Evolutionary conservation across 768 basidiomycete genomes (phyloP).

Genomic region (Macrocybe gigantea): DNA sequence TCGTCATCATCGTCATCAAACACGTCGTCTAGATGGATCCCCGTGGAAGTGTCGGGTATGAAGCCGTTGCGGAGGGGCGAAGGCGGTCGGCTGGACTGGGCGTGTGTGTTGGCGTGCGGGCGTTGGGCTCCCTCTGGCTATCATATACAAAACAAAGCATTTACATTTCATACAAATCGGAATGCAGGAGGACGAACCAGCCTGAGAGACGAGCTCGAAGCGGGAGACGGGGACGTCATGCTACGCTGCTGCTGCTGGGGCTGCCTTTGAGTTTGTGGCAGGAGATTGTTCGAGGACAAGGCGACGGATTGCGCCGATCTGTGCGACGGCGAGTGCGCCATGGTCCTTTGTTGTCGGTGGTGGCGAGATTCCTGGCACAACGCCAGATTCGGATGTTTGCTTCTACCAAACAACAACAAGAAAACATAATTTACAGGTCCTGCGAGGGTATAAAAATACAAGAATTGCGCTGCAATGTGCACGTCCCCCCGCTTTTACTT

Average conservation of each 20-base stretch:
- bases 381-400: too few species aligned
- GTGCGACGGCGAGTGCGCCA: slow-evolving; percentile 16
- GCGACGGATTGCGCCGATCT: slow-evolving; percentile 15
- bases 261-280: slow-evolving; percentile 5
- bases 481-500: background rate
- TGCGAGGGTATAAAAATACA: too few species aligned
- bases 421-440: too few species aligned
- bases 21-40: slow-evolving; percentile 45
- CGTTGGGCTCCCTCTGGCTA: slow-evolving; percentile 25
- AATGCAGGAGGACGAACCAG: slow-evolving; percentile 8
- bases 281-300: slow-evolving; percentile 12
- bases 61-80: slow-evolving; percentile 70
- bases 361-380: too few species aligned
- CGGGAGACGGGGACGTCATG: slow-evolving; percentile 23
- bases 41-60: slow-evolving; percentile 50
- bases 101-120: slow-evolving; percentile 26
- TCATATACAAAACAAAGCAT: background rate
- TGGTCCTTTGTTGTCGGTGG: background rate
- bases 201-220: slow-evolving; percentile 12
- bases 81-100: slow-evolving; percentile 41
- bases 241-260: slow-evolving; percentile 17
- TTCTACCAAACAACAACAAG: too few species aligned
- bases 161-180: background rate
- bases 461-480: too few species aligned
- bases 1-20: slow-evolving; percentile 37